Percentiles rank a stretch among this genome's conserved stretches.
These are phyloP conservation scores for Nepenthes mirabilis DNA, from an alignment of 148 eudicot species.

Conservation along the genomic window DNA sequence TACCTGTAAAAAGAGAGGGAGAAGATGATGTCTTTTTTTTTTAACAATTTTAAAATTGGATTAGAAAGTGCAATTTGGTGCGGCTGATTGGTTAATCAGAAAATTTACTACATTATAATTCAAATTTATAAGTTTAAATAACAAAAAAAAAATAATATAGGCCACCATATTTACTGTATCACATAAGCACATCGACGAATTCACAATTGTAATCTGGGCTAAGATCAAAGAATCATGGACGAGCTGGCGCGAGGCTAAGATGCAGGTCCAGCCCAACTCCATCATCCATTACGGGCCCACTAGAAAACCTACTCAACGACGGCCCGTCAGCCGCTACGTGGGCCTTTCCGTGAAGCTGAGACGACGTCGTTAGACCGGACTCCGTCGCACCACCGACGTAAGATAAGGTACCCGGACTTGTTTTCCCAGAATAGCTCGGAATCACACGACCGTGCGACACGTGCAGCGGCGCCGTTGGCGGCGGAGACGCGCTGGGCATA, in stretches of 20 bases:
- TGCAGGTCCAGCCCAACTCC: slow-evolving; percentile 64
- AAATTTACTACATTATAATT: too few relatives aligned
- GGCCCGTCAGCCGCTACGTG: slow-evolving; percentile 19
- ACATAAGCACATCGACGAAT: too few relatives aligned
- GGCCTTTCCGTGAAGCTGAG: slow-evolving; percentile 2
- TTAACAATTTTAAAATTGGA: too few relatives aligned
- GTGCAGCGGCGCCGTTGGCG: slow-evolving; percentile 31
- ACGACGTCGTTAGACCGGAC: slow-evolving; percentile 3
- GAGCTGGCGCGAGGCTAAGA: slow-evolving; percentile 60
- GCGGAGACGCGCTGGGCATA: slow-evolving; percentile 37
- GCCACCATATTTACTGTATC: too few relatives aligned
- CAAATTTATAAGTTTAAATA: too few relatives aligned
- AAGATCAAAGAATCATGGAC: not conserved
- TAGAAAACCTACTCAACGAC: slow-evolving; percentile 53
- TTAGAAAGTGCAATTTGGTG: too few relatives aligned
- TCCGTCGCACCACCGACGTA: slow-evolving; percentile 18
- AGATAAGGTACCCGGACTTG: slow-evolving; percentile 26
- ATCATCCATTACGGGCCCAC: slow-evolving; percentile 54
- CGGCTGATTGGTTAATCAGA: too few relatives aligned
- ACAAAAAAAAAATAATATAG: too few relatives aligned
- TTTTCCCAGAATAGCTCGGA: too few relatives aligned
- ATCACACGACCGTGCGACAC: slow-evolving; percentile 26
- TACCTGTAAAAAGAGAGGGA: too few relatives aligned
- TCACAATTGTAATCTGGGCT: too few relatives aligned
- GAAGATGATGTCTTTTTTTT: too few relatives aligned